Base-by-base conservation (phyloP, 495 filamentous ascomycete species). In the Aspergillus affinis region DNA sequence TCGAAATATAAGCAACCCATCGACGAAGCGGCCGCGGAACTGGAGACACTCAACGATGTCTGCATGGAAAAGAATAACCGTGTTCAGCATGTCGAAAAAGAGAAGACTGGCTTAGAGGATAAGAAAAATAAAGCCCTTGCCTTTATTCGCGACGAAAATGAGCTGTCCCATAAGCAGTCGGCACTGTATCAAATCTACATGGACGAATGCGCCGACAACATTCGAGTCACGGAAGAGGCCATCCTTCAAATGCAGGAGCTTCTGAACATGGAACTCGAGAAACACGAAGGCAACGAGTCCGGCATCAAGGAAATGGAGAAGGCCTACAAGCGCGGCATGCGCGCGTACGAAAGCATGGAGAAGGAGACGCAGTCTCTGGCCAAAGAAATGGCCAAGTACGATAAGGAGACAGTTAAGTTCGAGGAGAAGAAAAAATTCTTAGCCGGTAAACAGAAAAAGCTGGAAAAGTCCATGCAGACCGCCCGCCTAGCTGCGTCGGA, bases 381-480 rank as follows among this genome's bases (percentile, higher is more conserved):
- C 55, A 96, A 95, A 69, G 92, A 97, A 70, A 88, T 92, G 81
- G 85, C 91, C 17, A 93, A 90, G 70, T 90, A 92, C 58, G 94
- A 98, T 65, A 96, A 97, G 66, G 94, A 98, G 68, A 85, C 86
- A 36, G 94, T 98, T 71, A 98, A 98, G 67, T 92, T 95, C 65
- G 94, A 98, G 57, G 94, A 98, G 72, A 98, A 97, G 80, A 86
- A 88, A 67, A 98, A 98, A 69, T 97, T 97, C 72, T 72, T 98
- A 58, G 75, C 80, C 3, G 86, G 86, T 58, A 98, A 98, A 77
- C 85, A 90, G 63, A 96, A 95, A 79, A 98, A 98, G 77, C 81
- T 97, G 12, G 92, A 98, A 65, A 98, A 97, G 73, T 78, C 89
- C 0, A 88, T 94, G 66, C 79, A 88, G 56, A 86, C 86, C 47